A percentile compares a stretch with the other conserved stretches of the same genome.
Conservation (phyloP, 2,329 filamentous ascomycete species). For the Xylogone sp. region DNA sequence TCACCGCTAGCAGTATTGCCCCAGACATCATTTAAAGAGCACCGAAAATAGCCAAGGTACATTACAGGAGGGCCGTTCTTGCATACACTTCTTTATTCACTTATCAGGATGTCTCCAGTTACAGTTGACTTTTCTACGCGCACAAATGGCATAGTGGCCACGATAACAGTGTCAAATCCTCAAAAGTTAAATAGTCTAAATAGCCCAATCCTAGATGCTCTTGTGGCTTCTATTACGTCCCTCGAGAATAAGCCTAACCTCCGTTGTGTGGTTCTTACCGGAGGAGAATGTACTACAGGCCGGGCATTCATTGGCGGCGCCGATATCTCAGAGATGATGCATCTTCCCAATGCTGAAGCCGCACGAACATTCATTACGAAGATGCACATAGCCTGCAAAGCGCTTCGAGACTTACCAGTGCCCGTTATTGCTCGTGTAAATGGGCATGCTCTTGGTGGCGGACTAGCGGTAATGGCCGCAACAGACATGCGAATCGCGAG, state of each 20-base stretch:
- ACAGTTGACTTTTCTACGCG: constrained; percentile 4
- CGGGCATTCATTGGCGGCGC: not conserved
- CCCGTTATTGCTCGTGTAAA: not conserved
- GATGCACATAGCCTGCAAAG: not conserved
- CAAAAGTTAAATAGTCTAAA: constrained; percentile 1
- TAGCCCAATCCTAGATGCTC: not conserved
- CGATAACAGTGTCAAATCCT: constrained; percentile 16
- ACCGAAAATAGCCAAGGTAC: too few species aligned
- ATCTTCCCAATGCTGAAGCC: not conserved
- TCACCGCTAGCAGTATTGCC: too few species aligned
- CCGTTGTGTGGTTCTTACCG: not conserved
- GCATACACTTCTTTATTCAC: too few species aligned
- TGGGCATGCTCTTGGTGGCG: not conserved
- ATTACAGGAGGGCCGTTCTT: too few species aligned
- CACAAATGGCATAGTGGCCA: constrained; percentile 8
- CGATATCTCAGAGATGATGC: not conserved
- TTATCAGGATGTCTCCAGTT: constrained; percentile 1
- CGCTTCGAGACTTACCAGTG: not conserved
- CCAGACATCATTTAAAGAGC: too few species aligned
- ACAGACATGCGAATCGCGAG: not conserved
- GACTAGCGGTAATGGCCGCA: not conserved
- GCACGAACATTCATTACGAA: not conserved
- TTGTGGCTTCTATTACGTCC: constrained; percentile 2
- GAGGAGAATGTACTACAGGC: not conserved
- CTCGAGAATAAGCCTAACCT: constrained; percentile 7